Evolutionary conservation across 306 rosid genomes (phyloP), one percentile per base, ranked within the genome.

Genomic region (Dryas drummondii): DNA sequence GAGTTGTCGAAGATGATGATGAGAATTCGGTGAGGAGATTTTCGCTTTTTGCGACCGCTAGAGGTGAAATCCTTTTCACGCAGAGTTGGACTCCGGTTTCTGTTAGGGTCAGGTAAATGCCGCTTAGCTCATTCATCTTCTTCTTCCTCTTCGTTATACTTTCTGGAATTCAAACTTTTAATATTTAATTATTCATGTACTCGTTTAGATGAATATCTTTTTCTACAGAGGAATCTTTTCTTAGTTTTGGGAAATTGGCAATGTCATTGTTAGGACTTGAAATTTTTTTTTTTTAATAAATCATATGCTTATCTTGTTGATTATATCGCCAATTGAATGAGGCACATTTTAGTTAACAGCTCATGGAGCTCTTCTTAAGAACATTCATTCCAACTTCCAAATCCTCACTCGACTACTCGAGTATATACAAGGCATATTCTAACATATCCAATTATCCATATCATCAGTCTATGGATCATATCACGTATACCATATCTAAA

Each of bases 11-110:
- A 76, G 97, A 94, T 75, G 79, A 61, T 5, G 84, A 79, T 72
- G 58, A 54, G 17, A 80, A 41, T 56, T 74, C 72, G 22, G 52
- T 83, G 22, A 79, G 97, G 78, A 92, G 82, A 4, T 92, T 73
- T 80, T 79, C 77, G 54, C 82, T 94, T 45, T 85, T 90, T 6
- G 78, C 72, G 12, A 82, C 89, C 12, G 77, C 61, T 4, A 86
- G 96, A 73, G 93, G 93, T 32, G 91, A 87, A 66, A 81, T 81
- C n/a, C 85, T 92, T 54, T 94, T 94, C 76, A 90, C 97, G 2
- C 97, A 90, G 76, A 85, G 88, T 26, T 92, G 99, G 99, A 72
- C 89, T 7, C 96, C 97, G 0, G 72, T 83, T 70, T 72, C 86
- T 19, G 76, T 14, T 58, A 59, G 73, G 61, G 84, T 84, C 81